phyloP scores from a whole-genome alignment of 2,329 filamentous ascomycete species.

The Epichloe sp. region DNA sequence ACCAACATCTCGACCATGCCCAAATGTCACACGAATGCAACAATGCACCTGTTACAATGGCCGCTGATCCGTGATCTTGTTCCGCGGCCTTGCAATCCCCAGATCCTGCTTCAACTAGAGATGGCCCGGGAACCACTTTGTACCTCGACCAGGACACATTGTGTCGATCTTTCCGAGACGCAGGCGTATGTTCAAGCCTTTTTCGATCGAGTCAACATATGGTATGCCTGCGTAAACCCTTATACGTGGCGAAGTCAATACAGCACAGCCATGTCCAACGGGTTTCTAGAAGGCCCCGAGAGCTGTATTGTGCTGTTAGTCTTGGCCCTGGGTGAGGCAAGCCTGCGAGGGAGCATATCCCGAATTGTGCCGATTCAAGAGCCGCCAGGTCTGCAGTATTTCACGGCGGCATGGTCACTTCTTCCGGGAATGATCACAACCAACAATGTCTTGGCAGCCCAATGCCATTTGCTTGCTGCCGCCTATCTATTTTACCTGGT shows the following conservation, averaged over 20 bases:
- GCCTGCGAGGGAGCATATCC: conserved; percentile 63
- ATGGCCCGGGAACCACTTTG: conserved; percentile 67
- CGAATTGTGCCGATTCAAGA: conserved; percentile 55
- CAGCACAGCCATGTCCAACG: conserved; percentile 58
- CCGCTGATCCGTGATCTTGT: conserved; percentile 69
- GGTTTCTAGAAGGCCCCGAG: conserved; percentile 66
- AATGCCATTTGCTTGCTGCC: conserved; percentile 68
- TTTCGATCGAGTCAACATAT: conserved; percentile 69
- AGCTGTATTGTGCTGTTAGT: conserved; percentile 74
- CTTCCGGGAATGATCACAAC: conserved; percentile 68
- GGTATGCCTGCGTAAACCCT: conserved; percentile 77
- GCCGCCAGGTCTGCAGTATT: conserved; percentile 65
- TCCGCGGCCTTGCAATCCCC: conserved; percentile 63
- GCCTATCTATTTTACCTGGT: conserved; percentile 77
- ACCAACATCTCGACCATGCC: conserved; percentile 76
- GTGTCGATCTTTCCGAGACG: conserved; percentile 61
- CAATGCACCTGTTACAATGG: conserved; percentile 66
- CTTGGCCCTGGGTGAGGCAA: conserved; percentile 63
- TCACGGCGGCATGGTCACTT: conserved; percentile 66
- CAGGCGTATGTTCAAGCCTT: conserved; percentile 65
- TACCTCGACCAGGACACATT: conserved; percentile 48
- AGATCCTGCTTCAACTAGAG: conserved; percentile 69
- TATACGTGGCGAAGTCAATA: conserved; percentile 70
- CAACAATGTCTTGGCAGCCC: conserved; percentile 64
- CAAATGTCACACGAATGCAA: conserved; percentile 70